Base-by-base conservation (phyloP, 148 eudicot genomes). In the Chenopodium suecicum region DNA sequence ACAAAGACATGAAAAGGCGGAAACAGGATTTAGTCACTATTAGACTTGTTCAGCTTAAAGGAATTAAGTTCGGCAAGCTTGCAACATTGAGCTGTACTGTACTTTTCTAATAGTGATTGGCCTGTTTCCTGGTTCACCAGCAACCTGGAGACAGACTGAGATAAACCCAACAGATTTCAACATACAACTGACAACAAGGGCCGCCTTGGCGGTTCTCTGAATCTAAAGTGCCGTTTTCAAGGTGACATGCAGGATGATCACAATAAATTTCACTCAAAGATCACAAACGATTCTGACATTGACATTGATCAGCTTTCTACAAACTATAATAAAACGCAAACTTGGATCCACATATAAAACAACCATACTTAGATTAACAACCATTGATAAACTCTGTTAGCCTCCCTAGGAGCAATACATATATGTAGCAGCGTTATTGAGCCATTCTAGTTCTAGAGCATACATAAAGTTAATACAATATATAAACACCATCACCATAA, bases 271-370 rank as follows among this genome's bases (percentile, higher is more conserved):
- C 9, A 12, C 73, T 32, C 70, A 82, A 46, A 46, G 25, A 69
- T 78, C 66, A 5, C 76, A 58, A 20, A 27, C 1, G 16, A 47
- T 46, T 70, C 3, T 27, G 12, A 37, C 4, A 54, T 27, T 2
- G 58, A 77, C 78, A 83, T 62, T 29, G 62, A 58, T 79, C 66
- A 7, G 69, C 75, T 54, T 79, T 34, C 65, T 31, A 83, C 75
- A 54, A 73, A 63, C 63, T 52, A 78, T 52, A 29, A 62, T 41
- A 44, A 64, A 52, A 54, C 23, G 71, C 73, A 67, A 31, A 37
- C 75, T n/a, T 56, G 37, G 66, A 79, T n/a, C 34, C 68, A 68
- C 70, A 46, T 9, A 41, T 71, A 68, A 34, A 63, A 69, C 46
- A 69, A 69, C 22, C n/a, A 2, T 64, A 52, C 73, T 54, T 34